Evolutionary conservation across 192 early-diverging fungal genomes (phyloP), one percentile per base, ranked within the genome.

Genomic region (Lobosporangium transversale): DNA sequence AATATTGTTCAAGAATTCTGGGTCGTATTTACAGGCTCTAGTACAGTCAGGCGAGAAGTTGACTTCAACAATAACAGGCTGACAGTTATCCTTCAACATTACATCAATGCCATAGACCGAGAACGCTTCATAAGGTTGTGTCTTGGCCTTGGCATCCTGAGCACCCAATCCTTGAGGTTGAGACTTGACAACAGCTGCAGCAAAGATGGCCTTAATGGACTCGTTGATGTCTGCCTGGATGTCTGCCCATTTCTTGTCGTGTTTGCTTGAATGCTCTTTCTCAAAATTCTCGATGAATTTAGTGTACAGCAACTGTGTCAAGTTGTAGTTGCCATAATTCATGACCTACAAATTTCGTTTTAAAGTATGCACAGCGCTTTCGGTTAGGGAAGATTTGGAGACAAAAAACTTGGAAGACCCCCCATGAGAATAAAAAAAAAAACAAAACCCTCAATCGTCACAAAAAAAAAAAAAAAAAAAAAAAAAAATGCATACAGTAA

Each of bases 261-360:
- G 51, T 45, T 70, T 62, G 68, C 54, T 48, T 2, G 58, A 54
- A 24, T 82, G 68, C 36, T 85, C 75, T 40, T 85, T 85, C 26
- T 85, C 81, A 66, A 85, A 80, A 51, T 85, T 70, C 55, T 70
- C 58, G 36, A 82, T 85, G 56, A 85, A 85, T 23, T 78, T 66
- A 29, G 68, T 70, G 58, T 82, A 76, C 53, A 82, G 69, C 8
- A 85, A 35, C 36, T 80, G 73, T 8, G 81, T 85, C 79, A 85
- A 57, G 59, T 80, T 67, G 62, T 79, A 82, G 20, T 79, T 74
- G 44, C 75, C 78, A 17, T 84, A 81, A 58, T 84, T 84, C 79
- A 81, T 84, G 20, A 83, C 81, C 68, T 68, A 52, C 9, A 2
- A 18, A 35, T 36, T 2, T 2, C 20, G 30, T 44, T n/a, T n/a